A percentile compares a stretch with the other conserved stretches of the same genome.
Evolutionary conservation across 352 stramenopile species (phyloP).

Genomic region (Phytophthora melonis): DNA sequence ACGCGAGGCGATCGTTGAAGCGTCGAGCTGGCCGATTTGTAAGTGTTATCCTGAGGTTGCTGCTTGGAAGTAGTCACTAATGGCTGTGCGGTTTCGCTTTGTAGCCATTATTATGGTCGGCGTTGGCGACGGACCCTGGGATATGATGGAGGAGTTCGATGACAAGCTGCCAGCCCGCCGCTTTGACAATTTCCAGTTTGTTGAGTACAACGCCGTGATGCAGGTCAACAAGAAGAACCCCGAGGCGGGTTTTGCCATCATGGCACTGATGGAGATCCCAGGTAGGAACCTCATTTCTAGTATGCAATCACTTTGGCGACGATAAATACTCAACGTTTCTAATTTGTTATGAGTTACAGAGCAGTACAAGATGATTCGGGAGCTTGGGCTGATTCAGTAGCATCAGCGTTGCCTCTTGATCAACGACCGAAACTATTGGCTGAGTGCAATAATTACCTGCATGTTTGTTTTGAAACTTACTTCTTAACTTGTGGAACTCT

Average conservation of each 20-base stretch:
- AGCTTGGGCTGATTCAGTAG: constrained; percentile 55
- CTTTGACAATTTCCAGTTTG: constrained; percentile 86
- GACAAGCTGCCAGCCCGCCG: constrained; percentile 64
- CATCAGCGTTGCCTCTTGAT: not conserved
- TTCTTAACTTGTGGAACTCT: not conserved
- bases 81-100: not conserved
- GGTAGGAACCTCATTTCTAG: constrained; percentile 38
- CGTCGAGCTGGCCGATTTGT: constrained; percentile 79
- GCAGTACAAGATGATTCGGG: constrained; percentile 67
- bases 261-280: constrained; percentile 80
- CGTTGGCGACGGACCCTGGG: constrained; percentile 81
- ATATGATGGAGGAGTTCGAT: constrained; percentile 83
- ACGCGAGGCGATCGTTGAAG: constrained; percentile 66
- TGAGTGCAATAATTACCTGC: not conserved
- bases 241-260: constrained; percentile 74
- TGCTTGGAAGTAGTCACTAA: not conserved
- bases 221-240: constrained; percentile 75
- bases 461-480: not conserved
- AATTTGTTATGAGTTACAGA: constrained; percentile 33
- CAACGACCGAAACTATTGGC: not conserved
- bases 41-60: constrained; percentile 23
- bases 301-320: constrained; percentile 3
- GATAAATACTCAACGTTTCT: not conserved
- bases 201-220: constrained; percentile 76
- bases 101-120: constrained; percentile 63